phyloP scores from a whole-genome alignment of 495 filamentous ascomycete species.

The Neurospora discreta region DNA sequence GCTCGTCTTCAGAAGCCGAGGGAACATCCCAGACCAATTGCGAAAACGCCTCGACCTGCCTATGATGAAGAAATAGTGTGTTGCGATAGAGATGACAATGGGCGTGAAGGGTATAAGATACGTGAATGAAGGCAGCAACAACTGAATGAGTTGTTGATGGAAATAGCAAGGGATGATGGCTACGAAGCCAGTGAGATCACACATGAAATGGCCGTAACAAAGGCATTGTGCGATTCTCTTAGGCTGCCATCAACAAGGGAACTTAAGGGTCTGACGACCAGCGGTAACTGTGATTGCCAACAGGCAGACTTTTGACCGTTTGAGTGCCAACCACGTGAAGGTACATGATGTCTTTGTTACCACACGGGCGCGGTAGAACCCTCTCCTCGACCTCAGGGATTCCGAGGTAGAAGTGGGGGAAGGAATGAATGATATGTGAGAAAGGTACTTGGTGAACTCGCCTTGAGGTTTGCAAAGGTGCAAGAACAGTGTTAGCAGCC shows the following conservation, averaged over 20 bases:
- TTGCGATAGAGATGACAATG: not conserved
- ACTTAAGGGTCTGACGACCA: not conserved
- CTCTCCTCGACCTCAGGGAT: not conserved
- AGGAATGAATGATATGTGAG: not conserved
- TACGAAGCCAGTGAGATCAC: not conserved
- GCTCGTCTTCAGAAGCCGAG: not conserved
- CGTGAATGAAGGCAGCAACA: not conserved
- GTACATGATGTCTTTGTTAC: not conserved
- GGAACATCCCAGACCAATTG: not conserved
- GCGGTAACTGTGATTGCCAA: not conserved
- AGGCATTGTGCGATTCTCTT: not conserved
- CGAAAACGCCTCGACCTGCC: not conserved
- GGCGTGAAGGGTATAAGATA: not conserved
- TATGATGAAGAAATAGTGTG: not conserved
- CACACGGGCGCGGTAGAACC: not conserved
- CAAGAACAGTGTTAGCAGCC: not conserved
- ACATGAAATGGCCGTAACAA: not conserved
- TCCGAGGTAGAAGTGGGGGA: not conserved
- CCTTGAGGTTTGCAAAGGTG: not conserved
- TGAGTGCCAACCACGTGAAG: not conserved
- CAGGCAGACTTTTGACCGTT: not conserved
- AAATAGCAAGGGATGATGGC: not conserved
- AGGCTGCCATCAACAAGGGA: not conserved
- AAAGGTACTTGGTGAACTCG: not conserved
- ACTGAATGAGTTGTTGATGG: not conserved